Conservation (phyloP, 2,329 filamentous ascomycete species). For the Zymoseptoria passerinii region DNA sequence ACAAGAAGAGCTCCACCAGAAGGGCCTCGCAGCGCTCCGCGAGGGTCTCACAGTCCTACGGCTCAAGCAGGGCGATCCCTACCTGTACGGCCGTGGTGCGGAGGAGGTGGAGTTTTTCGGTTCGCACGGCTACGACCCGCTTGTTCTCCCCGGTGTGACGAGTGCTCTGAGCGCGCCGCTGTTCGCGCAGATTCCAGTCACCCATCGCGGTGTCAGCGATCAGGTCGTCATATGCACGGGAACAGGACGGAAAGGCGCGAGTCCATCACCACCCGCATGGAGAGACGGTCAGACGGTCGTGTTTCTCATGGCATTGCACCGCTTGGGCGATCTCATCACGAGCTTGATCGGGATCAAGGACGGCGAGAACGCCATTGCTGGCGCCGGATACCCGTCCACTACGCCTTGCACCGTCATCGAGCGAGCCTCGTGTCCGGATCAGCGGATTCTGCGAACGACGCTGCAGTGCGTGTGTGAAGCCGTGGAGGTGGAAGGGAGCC, state of each 20-base stretch:
- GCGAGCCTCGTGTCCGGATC: slow-evolving; percentile 86
- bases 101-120: slow-evolving; percentile 87
- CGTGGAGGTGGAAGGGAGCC: slow-evolving; percentile 78
- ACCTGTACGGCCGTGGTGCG: slow-evolving; percentile 88
- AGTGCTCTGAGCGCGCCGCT: slow-evolving; percentile 79
- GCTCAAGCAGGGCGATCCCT: slow-evolving; percentile 93
- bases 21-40: slow-evolving; percentile 61
- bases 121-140: slow-evolving; percentile 53
- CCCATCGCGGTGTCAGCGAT: slow-evolving; percentile 82
- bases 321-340: slow-evolving; percentile 63
- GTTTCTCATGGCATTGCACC: slow-evolving; percentile 90
- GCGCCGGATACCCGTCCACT: slow-evolving; percentile 42
- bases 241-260: slow-evolving; percentile 79
- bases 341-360: slow-evolving; percentile 51
- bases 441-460: slow-evolving; percentile 84
- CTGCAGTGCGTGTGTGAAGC: slow-evolving; percentile 70
- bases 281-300: slow-evolving; percentile 73
- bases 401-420: slow-evolving; percentile 92
- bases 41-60: slow-evolving; percentile 74
- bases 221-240: slow-evolving; percentile 95
- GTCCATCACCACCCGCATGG: slow-evolving; percentile 73
- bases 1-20: slow-evolving; percentile 76
- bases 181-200: slow-evolving; percentile 79
- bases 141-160: slow-evolving; percentile 83
- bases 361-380: background rate